A percentile compares a stretch with the other conserved stretches of the same genome.
phyloP scores from a whole-genome alignment of 371 early-diverging fungal genomes.

The Ordospora pajunii region DNA sequence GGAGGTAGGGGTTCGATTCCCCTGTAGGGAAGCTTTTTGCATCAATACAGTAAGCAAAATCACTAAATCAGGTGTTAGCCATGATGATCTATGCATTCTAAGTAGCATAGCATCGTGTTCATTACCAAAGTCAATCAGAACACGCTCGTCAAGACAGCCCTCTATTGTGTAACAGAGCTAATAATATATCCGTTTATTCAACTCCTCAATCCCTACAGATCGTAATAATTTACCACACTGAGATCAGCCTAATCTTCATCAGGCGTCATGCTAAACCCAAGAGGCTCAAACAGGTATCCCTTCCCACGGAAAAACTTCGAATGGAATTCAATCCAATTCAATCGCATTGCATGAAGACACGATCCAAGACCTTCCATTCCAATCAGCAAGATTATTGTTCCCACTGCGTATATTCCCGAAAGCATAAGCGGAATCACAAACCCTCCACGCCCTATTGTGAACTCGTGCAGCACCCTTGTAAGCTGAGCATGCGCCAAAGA shows the following conservation, averaged over 20 bases:
- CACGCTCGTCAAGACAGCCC: no score
- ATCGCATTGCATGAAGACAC: slow-evolving; percentile 91
- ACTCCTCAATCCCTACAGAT: no score
- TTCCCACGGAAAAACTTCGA: slow-evolving; percentile 85
- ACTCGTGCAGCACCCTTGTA: slow-evolving; percentile 88
- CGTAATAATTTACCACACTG: no score
- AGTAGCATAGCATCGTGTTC: no score
- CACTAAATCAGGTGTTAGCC: no score
- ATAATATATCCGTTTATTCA: no score
- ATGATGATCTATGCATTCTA: no score
- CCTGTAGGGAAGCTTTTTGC: slow-evolving; percentile 37
- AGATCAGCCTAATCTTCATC: slow-evolving; percentile 32
- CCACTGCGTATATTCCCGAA: slow-evolving; percentile 44
- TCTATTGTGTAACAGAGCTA: no score
- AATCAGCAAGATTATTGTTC: slow-evolving; percentile 75
- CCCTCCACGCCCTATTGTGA: slow-evolving; percentile 71
- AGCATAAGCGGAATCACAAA: slow-evolving; percentile 72
- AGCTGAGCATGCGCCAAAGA: slow-evolving; percentile 96
- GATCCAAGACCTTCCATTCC: slow-evolving; percentile 95
- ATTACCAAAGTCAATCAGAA: no score
- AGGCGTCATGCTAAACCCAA: slow-evolving; percentile 59
- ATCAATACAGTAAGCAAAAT: no score
- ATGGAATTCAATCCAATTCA: slow-evolving; percentile 99
- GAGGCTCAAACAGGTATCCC: slow-evolving; percentile 73
- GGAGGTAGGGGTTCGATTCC: slow-evolving; percentile 48